A percentile compares a stretch with the other conserved stretches of the same genome.
Conservation (phyloP, 2,329 filamentous ascomycete genomes). For the Phaeoacremonium minimum region DNA sequence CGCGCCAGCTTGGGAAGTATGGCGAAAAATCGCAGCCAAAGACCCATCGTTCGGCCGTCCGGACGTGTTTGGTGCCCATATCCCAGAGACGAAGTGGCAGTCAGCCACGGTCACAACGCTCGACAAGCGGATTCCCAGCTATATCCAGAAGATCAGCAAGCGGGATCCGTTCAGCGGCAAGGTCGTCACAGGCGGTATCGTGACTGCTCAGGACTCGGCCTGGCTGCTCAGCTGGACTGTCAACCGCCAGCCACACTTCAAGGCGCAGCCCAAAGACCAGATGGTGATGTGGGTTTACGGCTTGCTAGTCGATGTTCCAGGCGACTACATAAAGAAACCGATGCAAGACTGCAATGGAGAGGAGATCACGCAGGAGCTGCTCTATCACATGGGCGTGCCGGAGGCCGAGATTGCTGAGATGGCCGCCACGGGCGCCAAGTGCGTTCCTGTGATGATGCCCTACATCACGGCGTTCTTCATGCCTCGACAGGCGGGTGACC, state of each 20-base stretch:
- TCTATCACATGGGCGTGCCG: constrained; percentile 30
- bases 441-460: constrained; percentile 33
- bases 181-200: constrained; percentile 25
- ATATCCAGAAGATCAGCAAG: constrained; percentile 23
- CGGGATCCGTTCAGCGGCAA: constrained; percentile 22
- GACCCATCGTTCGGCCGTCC: constrained; percentile 29
- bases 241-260: constrained; percentile 35
- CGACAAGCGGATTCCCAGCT: constrained; percentile 18
- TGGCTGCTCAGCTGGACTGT: constrained; percentile 35
- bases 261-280: constrained; percentile 24
- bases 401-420: constrained; percentile 16
- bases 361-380: constrained; percentile 32
- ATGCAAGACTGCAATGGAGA: constrained; percentile 32
- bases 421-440: constrained; percentile 16
- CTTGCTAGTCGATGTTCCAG: constrained; percentile 27
- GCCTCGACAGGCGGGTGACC: constrained; percentile 25
- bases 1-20: constrained; percentile 34
- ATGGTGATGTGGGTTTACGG: constrained; percentile 34
- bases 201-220: constrained; percentile 29
- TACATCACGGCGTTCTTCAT: constrained; percentile 31
- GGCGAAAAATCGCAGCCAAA: constrained; percentile 30
- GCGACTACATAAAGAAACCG: constrained; percentile 30
- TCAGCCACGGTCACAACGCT: constrained; percentile 35
- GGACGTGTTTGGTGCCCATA: constrained; percentile 31
- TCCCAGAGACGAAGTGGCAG: constrained; percentile 28